A percentile compares a stretch with the other conserved stretches of the same genome.
These are phyloP conservation scores for Cladosporium sp. DNA, from an alignment of 2,329 filamentous ascomycete genomes.

Conservation along the genomic window DNA sequence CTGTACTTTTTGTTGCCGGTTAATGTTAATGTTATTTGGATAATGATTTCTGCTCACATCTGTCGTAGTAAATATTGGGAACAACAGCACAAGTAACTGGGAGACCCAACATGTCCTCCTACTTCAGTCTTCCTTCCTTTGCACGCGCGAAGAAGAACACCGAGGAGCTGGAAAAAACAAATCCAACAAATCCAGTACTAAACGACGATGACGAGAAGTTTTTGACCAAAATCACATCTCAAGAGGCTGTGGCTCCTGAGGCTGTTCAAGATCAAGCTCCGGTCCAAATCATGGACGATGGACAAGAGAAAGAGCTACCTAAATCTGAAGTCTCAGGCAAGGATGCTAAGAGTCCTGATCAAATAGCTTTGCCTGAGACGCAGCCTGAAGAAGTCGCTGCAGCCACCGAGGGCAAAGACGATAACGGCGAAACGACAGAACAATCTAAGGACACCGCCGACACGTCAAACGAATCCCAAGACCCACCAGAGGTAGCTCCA, in stretches of 20 bases:
- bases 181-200: conserved; percentile 45
- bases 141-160: conserved; percentile 34
- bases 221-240: conserved; percentile 47
- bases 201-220: conserved; percentile 60
- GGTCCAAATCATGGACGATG: conserved; percentile 30
- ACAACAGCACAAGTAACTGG: not conserved
- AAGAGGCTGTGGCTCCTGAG: conserved; percentile 37
- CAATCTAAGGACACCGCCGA: not conserved
- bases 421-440: conserved; percentile 23
- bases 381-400: conserved; percentile 33
- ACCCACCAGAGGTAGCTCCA: conserved; percentile 18
- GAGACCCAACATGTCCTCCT: conserved; percentile 23
- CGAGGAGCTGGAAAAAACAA: conserved; percentile 32
- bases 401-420: conserved; percentile 20
- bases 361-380: conserved; percentile 28
- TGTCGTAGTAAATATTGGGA: not conserved
- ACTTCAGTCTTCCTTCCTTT: conserved; percentile 33
- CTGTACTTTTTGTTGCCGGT: not conserved
- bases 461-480: conserved; percentile 21
- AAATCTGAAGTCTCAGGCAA: conserved; percentile 21
- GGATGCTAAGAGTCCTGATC: conserved; percentile 17
- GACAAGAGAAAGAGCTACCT: conserved; percentile 29
- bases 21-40: too few relatives aligned
- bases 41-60: not conserved
- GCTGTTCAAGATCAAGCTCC: conserved; percentile 30